Evolutionary conservation across 164 flowering plant genomes (phyloP), one percentile per base, ranked within the genome.

Genomic region (Liquidambar formosana): DNA sequence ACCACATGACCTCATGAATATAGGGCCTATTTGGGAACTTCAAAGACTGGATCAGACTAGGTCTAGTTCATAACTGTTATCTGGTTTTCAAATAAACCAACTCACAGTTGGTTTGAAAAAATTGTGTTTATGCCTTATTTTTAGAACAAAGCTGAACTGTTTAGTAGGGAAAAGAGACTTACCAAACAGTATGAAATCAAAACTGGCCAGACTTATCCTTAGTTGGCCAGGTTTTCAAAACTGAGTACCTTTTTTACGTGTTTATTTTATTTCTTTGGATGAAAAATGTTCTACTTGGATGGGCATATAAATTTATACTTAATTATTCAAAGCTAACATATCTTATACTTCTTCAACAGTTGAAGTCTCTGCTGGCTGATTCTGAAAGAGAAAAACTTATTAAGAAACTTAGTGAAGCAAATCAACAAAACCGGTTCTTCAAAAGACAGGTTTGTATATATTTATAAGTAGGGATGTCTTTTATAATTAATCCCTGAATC

Each of bases 391-490:
- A 81, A 58, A 87, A 84, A 75, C 91, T 94, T 16, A 60, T 76
- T 23, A 86, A 63, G 73, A 94, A 94, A 73, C 81, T 94, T 25
- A 91, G 97, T 83, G 97, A 94, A 83, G 96, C 99, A 51, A 94
- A 94, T 81, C 99, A 88, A 71, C 92, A 90, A 33, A 94, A 90
- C 51, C 81, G 97, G 19, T 86, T 85, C 67, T 90, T 94, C 75
- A 94, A 92, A 75, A 84, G 97, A 53, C 90, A 94, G 95, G 98
- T 93, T 41, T 74, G 65, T 75, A 52, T 51, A 43, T 67, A 27
- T 22, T 44, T 21, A 27, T 44, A 44, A 6, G 25, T 38, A 33
- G 41, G 41, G 2, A 33, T 33, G 41, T 33, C 12, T 15, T 38
- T 70, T 12, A 19, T 19, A 41, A 16, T 8, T 51, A 28, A 23